These are phyloP conservation scores for Neospermospora avenae DNA, from an alignment of 2,329 filamentous ascomycete species.

Conservation along the genomic window DNA sequence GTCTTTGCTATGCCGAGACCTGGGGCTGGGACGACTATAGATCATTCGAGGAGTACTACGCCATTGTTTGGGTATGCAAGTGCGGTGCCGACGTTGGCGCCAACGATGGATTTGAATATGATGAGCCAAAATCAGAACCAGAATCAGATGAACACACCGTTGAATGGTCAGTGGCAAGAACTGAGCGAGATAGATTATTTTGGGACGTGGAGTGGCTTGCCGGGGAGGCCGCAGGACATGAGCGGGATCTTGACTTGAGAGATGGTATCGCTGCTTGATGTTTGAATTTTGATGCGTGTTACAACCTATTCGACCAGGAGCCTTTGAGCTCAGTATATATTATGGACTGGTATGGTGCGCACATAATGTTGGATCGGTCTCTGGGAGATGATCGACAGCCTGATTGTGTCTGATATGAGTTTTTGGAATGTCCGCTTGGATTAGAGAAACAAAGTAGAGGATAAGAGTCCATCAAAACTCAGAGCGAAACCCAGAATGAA, in stretches of 20 bases:
- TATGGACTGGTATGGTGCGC: neutral
- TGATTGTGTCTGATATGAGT: neutral
- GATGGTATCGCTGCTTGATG: neutral
- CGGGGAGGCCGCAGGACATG: neutral
- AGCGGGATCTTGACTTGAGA: constrained; percentile 3
- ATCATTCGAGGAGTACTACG: neutral
- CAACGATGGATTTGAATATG: neutral
- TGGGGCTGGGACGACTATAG: neutral
- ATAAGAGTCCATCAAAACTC: neutral
- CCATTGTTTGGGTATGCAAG: neutral
- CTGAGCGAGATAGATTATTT: constrained; percentile 11
- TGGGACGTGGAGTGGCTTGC: constrained; percentile 6
- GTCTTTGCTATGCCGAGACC: constrained; percentile 15
- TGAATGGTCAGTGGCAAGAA: constrained; percentile 9
- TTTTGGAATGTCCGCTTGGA: neutral
- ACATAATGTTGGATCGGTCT: neutral
- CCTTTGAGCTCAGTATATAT: neutral
- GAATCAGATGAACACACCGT: neutral
- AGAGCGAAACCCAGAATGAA: no score
- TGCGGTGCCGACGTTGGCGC: neutral
- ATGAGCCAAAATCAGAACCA: neutral
- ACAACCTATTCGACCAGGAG: neutral
- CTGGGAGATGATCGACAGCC: neutral
- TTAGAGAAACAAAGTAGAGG: neutral
- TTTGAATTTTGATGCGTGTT: neutral